These are phyloP conservation scores for Polysphondylium violaceum DNA, from an alignment of 78 protist species.

Conservation along the genomic window DNA sequence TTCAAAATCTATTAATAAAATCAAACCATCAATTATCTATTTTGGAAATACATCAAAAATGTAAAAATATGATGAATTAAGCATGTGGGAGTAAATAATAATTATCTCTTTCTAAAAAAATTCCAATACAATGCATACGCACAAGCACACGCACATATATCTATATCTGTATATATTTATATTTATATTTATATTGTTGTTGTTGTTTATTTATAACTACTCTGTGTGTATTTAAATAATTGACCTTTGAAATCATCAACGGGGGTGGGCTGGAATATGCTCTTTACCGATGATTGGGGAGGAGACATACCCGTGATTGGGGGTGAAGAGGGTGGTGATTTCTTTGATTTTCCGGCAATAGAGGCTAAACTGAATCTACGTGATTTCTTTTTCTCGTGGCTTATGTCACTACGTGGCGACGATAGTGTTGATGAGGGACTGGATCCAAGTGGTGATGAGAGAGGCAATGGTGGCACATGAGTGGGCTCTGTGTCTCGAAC, in stretches of 20 bases:
- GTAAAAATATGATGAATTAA: no score
- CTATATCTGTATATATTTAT: no score
- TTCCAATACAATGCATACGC: no score
- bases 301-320: constrained; percentile 4
- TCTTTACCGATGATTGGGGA: neutral
- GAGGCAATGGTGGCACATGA: constrained; percentile 24
- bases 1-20: no score
- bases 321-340: neutral
- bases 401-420: neutral
- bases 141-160: no score
- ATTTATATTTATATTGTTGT: neutral
- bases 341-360: neutral
- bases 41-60: no score
- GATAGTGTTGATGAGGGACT: neutral
- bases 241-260: constrained; percentile 67
- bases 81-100: no score
- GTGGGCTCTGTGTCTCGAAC: constrained; percentile 43
- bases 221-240: constrained; percentile 52
- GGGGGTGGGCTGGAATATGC: constrained; percentile 45
- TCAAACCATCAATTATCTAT: no score
- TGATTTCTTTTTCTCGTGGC: constrained; percentile 63
- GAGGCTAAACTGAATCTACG: constrained; percentile 34
- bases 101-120: no score
- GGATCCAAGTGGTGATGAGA: constrained; percentile 24
- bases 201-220: neutral